Evolutionary conservation across 140 eudicot genomes (phyloP), one percentile per base, ranked within the genome.

Genomic region (Senecio squalidus): DNA sequence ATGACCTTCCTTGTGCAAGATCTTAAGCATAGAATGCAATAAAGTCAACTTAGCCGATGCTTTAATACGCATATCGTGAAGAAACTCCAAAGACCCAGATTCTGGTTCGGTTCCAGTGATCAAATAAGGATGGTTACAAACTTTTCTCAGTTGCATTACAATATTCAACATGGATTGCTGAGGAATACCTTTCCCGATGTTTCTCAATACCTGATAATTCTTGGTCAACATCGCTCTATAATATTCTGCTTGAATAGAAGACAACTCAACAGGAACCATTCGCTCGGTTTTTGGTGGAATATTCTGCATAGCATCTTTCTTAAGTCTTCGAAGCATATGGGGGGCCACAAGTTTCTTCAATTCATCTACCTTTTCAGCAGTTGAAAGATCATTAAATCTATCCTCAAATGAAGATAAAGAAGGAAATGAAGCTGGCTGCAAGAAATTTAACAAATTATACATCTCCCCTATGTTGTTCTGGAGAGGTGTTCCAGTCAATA

Each of bases 171-270:
- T 87, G 2, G 98, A 92, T 65, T 87, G 94, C 69, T 81, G 96
- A 0, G 92, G 84, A 55, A 77, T 82, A 56, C 96, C 98, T 66
- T 84, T 92, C 30, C 95, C 98, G 1, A 87, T 77, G 69, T 92
- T 92, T 30, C 96, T 77, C 29, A 92, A 72, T 18, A 92, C 56
- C 68, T 92, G 95, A 75, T 92, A 92, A 59, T 92, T 92, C 66
- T 92, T 92, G 3, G 98, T 92, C 54, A 92, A 82, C 98, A 92
- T 87, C n/a, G 98, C 96, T 8, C 98, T 95, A 60, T 92, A 92
- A 70, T 87, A 92, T 60, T 92, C 96, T 2, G 98, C 96, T 67
- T 92, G 98, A 33, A 92, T 84, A 5, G 96, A 76, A 4, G 98
- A 84, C 81, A 92, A 49, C 85, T 92, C 98, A 44, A 92, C 98